phyloP scores from a whole-genome alignment of 805 yeast genomes.

The Grigorovia yakushimaensis region DNA sequence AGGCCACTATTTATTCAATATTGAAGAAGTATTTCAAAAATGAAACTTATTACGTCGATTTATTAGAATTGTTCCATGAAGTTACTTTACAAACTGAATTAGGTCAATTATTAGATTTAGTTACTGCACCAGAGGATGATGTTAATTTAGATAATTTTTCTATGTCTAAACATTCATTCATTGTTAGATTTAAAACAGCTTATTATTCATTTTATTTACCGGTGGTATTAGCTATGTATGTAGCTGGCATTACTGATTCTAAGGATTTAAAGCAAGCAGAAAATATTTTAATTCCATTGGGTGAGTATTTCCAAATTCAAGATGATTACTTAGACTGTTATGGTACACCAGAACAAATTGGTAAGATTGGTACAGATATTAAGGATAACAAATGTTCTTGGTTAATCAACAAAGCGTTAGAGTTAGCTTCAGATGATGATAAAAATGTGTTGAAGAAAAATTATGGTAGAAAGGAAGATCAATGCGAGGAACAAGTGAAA shows the following conservation, averaged over 20 bases:
- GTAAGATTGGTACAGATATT: slow-evolving; percentile 97
- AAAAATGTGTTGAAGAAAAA: slow-evolving; percentile 73
- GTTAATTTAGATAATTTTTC: slow-evolving; percentile 86
- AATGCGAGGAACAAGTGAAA: slow-evolving; percentile 48
- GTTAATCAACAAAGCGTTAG: slow-evolving; percentile 89
- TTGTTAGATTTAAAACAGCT: slow-evolving; percentile 94
- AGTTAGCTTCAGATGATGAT: slow-evolving; percentile 61
- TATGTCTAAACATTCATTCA: slow-evolving; percentile 83
- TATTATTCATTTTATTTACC: slow-evolving; percentile 96
- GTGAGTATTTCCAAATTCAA: slow-evolving; percentile 97
- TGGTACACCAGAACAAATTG: slow-evolving; percentile 95
- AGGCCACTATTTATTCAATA: slow-evolving; percentile 82
- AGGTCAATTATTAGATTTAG: slow-evolving; percentile 90
- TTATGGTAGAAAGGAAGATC: slow-evolving; percentile 83
- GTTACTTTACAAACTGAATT: slow-evolving; percentile 95
- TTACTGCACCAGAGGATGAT: slow-evolving; percentile 93
- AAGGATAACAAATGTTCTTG: slow-evolving; percentile 98
- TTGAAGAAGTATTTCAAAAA: slow-evolving; percentile 80
- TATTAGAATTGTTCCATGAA: slow-evolving; percentile 91
- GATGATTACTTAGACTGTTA: slow-evolving; percentile 95
- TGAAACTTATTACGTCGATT: slow-evolving; percentile 78
- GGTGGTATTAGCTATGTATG: slow-evolving; percentile 91
- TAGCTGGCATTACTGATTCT: slow-evolving; percentile 67
- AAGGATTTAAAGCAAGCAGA: slow-evolving; percentile 78
- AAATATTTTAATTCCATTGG: slow-evolving; percentile 84